Conservation (phyloP, 768 basidiomycete species). For the Neoboletus magnificus region DNA sequence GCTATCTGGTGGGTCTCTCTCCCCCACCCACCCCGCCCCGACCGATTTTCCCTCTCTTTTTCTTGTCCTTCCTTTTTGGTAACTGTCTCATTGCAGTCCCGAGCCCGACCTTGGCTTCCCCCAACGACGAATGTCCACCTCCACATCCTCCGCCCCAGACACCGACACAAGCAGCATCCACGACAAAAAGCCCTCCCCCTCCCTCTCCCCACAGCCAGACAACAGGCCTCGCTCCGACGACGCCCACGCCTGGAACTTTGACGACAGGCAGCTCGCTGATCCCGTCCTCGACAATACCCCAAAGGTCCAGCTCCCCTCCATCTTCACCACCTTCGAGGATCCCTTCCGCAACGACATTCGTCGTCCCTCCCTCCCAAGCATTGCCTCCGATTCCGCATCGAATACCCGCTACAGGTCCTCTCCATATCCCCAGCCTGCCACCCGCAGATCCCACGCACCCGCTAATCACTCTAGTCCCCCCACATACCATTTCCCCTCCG, state of each 20-base stretch:
- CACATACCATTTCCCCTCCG: slow-evolving; percentile 54
- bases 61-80: slow-evolving; percentile 2
- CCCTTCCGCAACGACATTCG: slow-evolving; percentile 51
- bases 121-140: slow-evolving; percentile 73
- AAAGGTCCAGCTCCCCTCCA: slow-evolving; percentile 71
- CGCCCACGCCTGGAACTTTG: slow-evolving; percentile 25
- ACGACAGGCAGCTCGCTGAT: slow-evolving; percentile 41
- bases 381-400: slow-evolving; percentile 45
- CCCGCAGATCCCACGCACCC: slow-evolving; percentile 49
- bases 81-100: slow-evolving; percentile 29
- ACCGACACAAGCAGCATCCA: slow-evolving; percentile 52
- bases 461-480: slow-evolving; percentile 39
- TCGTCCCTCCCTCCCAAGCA: slow-evolving; percentile 61
- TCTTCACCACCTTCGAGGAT: slow-evolving; percentile 68
- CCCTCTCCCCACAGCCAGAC: slow-evolving; percentile 47
- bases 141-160: slow-evolving; percentile 65
- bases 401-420: slow-evolving; percentile 48
- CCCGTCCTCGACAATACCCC: slow-evolving; percentile 38
- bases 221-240: slow-evolving; percentile 37
- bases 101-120: slow-evolving; percentile 52
- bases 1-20: slow-evolving; percentile 42
- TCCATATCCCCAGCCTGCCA: slow-evolving; percentile 51
- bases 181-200: slow-evolving; percentile 61
- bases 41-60: slow-evolving; percentile 17
- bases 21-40: slow-evolving; percentile 14